A percentile compares a stretch with the other conserved stretches of the same genome.
Evolutionary conservation across 495 filamentous ascomycete genomes (phyloP).

Genomic region (Aspergillus bertholletiae): DNA sequence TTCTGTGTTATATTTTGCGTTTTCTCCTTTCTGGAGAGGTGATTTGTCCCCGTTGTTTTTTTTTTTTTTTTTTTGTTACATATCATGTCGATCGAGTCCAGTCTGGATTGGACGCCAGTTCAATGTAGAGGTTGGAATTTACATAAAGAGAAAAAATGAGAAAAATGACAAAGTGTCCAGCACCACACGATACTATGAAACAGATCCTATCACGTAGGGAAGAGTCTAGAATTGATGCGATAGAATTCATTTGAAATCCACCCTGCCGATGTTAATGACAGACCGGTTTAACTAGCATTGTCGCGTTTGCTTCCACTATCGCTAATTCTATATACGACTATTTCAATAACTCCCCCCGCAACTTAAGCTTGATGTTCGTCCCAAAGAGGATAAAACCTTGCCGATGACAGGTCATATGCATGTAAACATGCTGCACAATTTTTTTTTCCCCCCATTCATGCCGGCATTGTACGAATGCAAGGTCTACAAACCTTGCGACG

Average conservation of each 20-base stretch:
- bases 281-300: too few species aligned
- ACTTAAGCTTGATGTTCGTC: not conserved
- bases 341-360: too few species aligned
- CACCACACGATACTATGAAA: not conserved
- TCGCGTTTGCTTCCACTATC: too few species aligned
- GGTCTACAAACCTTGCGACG: not conserved
- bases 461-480: not conserved
- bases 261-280: too few species aligned
- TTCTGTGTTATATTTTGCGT: conserved; percentile 12
- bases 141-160: conserved; percentile 15
- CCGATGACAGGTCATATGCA: not conserved
- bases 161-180: not conserved
- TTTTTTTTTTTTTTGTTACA: conserved; percentile 15
- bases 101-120: conserved; percentile 11
- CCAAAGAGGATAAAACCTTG: not conserved
- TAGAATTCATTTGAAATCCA: too few species aligned
- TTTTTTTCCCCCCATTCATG: too few species aligned
- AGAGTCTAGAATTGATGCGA: too few species aligned
- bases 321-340: too few species aligned
- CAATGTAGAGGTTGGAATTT: conserved; percentile 25
- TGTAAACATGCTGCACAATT: too few species aligned
- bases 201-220: too few species aligned
- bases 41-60: too few species aligned
- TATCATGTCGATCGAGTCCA: conserved; percentile 11
- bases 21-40: conserved; percentile 4